Base-by-base conservation (phyloP, 2,329 filamentous ascomycete species). In the Ceratocystis colombiana region DNA sequence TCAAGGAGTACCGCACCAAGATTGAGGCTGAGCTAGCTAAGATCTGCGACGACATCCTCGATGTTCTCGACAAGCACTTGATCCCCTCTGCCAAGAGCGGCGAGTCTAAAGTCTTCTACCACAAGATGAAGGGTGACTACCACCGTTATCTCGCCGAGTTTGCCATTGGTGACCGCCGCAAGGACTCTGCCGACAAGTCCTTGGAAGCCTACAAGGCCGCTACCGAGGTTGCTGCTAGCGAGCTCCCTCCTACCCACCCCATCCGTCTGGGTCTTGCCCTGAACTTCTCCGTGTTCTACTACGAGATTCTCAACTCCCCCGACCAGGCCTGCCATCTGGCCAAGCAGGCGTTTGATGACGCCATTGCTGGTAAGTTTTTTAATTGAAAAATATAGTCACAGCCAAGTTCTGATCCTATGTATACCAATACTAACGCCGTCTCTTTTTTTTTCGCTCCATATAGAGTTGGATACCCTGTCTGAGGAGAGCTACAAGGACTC, bases 71-170 rank as follows among this genome's bases (percentile, higher is more conserved):
- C 81, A 80, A 93, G 80, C 89, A 93, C 82, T 83, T 97, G 75
- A 96, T 97, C 74, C 89, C 90, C 73, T 94, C 89, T 73, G 93
- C 93, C 73, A 88, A 94, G 83, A 90, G 86, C 74, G 93, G 92
- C 79, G 93, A 97, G 84, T 96, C 91, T 74, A 96, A 96, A 87
- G 93, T 97, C 73, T 97, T 97, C 82, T 96, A 96, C 83, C 92
- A 97, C 88, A 97, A 97, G 88, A 97, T 97, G 91, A 96, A 96
- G 90, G 93, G 93, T 79, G 93, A 96, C 81, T 96, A 96, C 85
- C 91, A 96, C 87, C 91, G 92, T 77, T 96, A 96, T 82, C 89
- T 96, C 70, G 93, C 93, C 76, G 93, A 96, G 84, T 96, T 96
- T 77, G 93, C 91, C 74, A 83, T 89, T 77, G 90, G 91, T 74